Evolutionary conservation across 1,284 basidiomycete genomes (phyloP).

Genomic region (Bondarzewia mesenterica): DNA sequence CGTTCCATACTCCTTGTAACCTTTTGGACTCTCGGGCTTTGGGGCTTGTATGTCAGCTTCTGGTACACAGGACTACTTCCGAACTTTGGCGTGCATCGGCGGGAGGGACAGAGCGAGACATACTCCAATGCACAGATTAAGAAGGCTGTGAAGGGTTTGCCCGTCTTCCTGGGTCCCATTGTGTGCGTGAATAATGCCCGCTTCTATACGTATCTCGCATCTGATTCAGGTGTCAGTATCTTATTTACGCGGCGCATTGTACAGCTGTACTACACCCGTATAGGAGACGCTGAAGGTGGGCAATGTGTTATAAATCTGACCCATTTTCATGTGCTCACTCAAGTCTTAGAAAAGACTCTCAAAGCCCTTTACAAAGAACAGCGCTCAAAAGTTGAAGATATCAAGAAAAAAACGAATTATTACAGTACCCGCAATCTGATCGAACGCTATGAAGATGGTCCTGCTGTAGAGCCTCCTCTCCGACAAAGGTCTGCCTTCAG

Average conservation of each 20-base stretch:
- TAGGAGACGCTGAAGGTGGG: constrained; percentile 81
- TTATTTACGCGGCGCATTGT: constrained; percentile 78
- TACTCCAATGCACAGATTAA: constrained; percentile 27
- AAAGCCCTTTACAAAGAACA: constrained; percentile 73
- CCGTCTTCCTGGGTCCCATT: constrained; percentile 69
- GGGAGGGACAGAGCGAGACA: constrained; percentile 15
- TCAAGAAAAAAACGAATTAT: constrained; percentile 96
- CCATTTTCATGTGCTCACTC: background rate
- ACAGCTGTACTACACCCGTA: constrained; percentile 81
- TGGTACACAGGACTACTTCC: constrained; percentile 77
- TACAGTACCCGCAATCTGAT: constrained; percentile 87
- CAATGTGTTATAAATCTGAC: background rate
- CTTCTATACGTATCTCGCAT: constrained; percentile 2
- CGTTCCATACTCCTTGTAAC: constrained; percentile 77
- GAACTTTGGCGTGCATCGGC: constrained; percentile 21
- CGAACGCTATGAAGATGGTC: constrained; percentile 79
- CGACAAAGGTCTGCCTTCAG: constrained; percentile 16
- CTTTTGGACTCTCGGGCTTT: constrained; percentile 72
- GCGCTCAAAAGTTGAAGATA: constrained; percentile 85
- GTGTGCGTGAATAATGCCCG: constrained; percentile 45
- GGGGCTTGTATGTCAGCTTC: constrained; percentile 72
- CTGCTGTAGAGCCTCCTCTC: constrained; percentile 26
- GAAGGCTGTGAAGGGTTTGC: constrained; percentile 39
- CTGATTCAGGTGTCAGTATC: constrained; percentile 44
- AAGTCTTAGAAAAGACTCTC: constrained; percentile 68